Base-by-base conservation (phyloP, 2,329 filamentous ascomycete species). In the Aspergillus clavatus region DNA sequence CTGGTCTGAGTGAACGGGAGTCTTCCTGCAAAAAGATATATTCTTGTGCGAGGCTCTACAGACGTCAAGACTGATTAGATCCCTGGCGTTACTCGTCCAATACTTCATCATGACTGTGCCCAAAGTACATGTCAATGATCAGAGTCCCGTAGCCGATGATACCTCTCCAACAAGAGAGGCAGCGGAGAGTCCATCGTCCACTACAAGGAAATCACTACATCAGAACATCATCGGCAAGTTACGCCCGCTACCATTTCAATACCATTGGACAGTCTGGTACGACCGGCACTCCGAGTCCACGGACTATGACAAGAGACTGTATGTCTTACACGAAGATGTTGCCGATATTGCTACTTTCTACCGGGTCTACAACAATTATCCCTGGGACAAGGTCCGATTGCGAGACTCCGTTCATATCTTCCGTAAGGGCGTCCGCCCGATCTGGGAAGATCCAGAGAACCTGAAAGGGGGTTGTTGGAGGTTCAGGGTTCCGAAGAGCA, bases 381-480 rank as follows among this genome's bases (percentile, higher is more conserved):
- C 86, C 12, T 83, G 88, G 59, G 79, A 84, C 47, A 79, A 83
- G 65, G 82, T 90, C 67, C 84, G 84, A 68, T 82, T 86, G 74
- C 82, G 84, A 59, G 85, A 89, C 69, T 85, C 82, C 37, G 79
- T 89, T 53, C 87, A 89, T 65, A 77, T 90, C 54, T 89, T 89
- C 75, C 89, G 89, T 67, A 76, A 81, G 51, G 86, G 86, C 27
- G 87, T 88, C 68, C 79, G 79, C 52, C 86, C 86, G 45, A 73
- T 89, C 55, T 89, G 86, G 86, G 86, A 89, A 70, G 91, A 97
- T 65, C 81, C 87, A 31, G 83, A 93, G 59, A 96, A 96, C 69
- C 75, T 85, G 48, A 78, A 83, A 50, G 91, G 91, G 42, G 91
- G 91, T 40, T 86, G 86, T 65, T 96, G 89, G 89, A 94, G 89